Evolutionary conservation across 1,284 basidiomycete species (phyloP), one percentile per base, ranked within the genome.

Genomic region (Earliella scabrosa): DNA sequence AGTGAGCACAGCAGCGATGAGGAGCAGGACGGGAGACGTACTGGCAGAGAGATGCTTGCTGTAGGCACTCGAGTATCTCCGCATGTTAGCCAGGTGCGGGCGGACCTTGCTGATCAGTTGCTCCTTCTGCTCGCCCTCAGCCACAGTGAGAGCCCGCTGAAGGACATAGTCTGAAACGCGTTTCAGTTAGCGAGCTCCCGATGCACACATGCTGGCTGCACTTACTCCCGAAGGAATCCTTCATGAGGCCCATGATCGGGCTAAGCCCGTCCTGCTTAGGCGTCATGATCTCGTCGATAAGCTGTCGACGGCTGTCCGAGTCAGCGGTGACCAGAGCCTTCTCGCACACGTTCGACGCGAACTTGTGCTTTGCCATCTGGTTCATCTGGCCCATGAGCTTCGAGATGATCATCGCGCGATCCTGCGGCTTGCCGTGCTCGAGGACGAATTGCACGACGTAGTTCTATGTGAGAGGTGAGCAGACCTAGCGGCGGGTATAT

Each of bases 291-390:
- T 97, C 94, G 21, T 92, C 85, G 54, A 97, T 85, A 57, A 98
- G 77, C 31, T 76, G 71, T 20, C 81, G 81, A 51, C 90, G 85
- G 58, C 82, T 87, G 20, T 87, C 83, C 0, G 79, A 50, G 52
- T 85, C 82, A 0, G 90, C 84, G 21, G 80, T 87, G 21, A 88
- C 72, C 43, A 98, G 80, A 1, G 95, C 94, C 73, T 95, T 95
- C 76, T 99, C 97, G 70, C 94, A 92, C 18, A 99, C 97, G 68
- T 99, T 99, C 5, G 93, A 96, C 1, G 97, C 95, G 68, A 97
- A 98, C 73, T 98, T 98, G 77, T 98, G 96, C 45, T 88, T 84
- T 1, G 92, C 83, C 81, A 95, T 85, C 59, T 80, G 77, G 31
- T 95, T 72, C 69, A 99, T 83, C 65, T 91, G 86, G 2, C 93